A percentile compares a stretch with the other conserved stretches of the same genome.
phyloP scores from a whole-genome alignment of 129 eudicot species.

The Mikania micrantha region DNA sequence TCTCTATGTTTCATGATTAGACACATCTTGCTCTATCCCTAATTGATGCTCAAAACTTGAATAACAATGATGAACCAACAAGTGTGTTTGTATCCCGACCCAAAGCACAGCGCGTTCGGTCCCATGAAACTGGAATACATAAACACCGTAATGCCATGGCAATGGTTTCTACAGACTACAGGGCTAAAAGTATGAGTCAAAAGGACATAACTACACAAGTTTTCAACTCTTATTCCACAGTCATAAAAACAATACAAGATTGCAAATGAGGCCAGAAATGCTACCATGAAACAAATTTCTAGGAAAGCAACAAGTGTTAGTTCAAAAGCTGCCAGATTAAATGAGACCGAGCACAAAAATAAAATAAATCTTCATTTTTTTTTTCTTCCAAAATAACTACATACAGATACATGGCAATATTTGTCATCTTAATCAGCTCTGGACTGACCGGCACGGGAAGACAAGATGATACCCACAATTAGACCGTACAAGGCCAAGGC shows the following conservation, averaged over 20 bases:
- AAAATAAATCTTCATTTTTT: constrained; percentile 11
- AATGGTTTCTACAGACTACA: constrained; percentile 20
- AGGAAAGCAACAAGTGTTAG: constrained; percentile 13
- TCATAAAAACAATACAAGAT: constrained; percentile 25
- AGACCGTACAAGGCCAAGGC: constrained; percentile 63
- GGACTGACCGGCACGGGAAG: constrained; percentile 74
- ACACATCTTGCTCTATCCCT: no score
- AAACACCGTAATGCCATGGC: constrained; percentile 1
- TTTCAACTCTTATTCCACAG: constrained; percentile 23
- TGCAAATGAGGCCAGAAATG: constrained; percentile 25
- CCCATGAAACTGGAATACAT: not conserved
- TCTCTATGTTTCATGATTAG: no score
- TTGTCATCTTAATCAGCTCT: constrained; percentile 48
- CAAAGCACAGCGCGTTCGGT: not conserved
- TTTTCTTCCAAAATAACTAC: constrained; percentile 29
- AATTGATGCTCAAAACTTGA: no score
- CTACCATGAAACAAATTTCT: not conserved
- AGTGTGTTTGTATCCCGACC: no score
- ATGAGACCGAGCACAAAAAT: constrained; percentile 8
- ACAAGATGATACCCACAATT: constrained; percentile 65
- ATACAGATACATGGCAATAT: not conserved
- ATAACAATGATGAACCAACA: no score
- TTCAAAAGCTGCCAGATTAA: constrained; percentile 16
- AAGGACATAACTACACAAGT: constrained; percentile 13
- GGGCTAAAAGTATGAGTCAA: not conserved